These are phyloP conservation scores for Stephania japonica DNA, from an alignment of 164 flowering plant genomes.

Conservation along the genomic window DNA sequence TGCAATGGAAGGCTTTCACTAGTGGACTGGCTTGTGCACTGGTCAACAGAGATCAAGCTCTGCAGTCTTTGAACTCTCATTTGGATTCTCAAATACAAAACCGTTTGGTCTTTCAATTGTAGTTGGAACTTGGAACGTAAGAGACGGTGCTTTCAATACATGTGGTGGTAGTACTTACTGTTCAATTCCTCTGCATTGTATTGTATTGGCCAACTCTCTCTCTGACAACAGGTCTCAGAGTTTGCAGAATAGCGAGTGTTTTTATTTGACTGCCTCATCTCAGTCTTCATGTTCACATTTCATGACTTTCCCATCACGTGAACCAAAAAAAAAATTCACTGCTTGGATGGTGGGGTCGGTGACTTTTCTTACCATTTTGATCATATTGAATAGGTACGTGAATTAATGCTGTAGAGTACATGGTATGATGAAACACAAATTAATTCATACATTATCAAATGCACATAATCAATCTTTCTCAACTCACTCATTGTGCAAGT, in stretches of 20 bases:
- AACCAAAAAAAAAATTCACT: neutral
- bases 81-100: neutral
- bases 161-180: neutral
- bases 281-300: constrained; percentile 3
- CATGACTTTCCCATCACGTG: constrained; percentile 1
- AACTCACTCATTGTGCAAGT: too few relatives aligned
- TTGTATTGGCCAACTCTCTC: constrained; percentile 3
- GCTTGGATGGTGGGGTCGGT: neutral
- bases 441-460: too few relatives aligned
- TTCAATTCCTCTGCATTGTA: neutral
- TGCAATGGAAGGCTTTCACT: neutral
- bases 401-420: too few relatives aligned
- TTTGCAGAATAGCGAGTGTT: neutral
- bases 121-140: neutral
- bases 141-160: neutral
- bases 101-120: too few relatives aligned
- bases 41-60: neutral
- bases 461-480: too few relatives aligned
- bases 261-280: neutral
- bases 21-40: neutral
- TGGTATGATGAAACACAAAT: too few relatives aligned
- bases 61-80: neutral
- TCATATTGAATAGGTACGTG: neutral
- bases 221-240: constrained; percentile 1
- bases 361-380: neutral